A percentile compares a stretch with the other conserved stretches of the same genome.
Evolutionary conservation across 495 filamentous ascomycete species (phyloP).

Genomic region (Penicillium pancosmium): DNA sequence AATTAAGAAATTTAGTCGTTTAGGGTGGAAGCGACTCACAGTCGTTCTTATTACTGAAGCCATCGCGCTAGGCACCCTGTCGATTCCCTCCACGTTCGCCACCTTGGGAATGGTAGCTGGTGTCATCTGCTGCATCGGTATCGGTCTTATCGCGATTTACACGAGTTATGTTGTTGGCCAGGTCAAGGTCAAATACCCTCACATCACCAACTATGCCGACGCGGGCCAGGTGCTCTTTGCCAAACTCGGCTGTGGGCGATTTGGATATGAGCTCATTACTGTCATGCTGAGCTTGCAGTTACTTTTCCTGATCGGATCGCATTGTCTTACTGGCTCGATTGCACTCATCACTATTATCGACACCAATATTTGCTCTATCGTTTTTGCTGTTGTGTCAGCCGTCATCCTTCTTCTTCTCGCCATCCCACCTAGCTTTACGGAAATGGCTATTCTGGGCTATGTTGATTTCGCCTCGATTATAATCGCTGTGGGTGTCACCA

Average conservation of each 20-base stretch:
- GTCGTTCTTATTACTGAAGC: neutral
- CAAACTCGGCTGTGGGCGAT: neutral
- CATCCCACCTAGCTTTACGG: neutral
- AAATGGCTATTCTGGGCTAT: neutral
- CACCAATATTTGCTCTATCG: neutral
- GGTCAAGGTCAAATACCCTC: slow-evolving; percentile 1
- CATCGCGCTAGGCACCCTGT: neutral
- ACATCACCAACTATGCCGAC: neutral
- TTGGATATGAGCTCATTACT: neutral
- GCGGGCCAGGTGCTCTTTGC: neutral
- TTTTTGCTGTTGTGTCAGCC: neutral
- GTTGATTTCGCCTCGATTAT: neutral
- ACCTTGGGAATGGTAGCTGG: slow-evolving; percentile 1
- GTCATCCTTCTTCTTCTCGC: neutral
- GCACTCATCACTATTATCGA: neutral
- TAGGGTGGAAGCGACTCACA: neutral
- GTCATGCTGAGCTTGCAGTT: neutral
- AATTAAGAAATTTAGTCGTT: neutral
- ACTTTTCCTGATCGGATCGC: slow-evolving; percentile 1
- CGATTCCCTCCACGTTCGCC: neutral
- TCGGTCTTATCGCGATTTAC: neutral
- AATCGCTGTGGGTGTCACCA: neutral
- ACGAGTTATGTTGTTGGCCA: slow-evolving; percentile 2
- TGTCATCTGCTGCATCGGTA: neutral
- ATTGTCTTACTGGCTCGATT: slow-evolving; percentile 1